These are phyloP conservation scores for Aspergillus sclerotiicarbonarius DNA, from an alignment of 495 filamentous ascomycete genomes.

Conservation along the genomic window DNA sequence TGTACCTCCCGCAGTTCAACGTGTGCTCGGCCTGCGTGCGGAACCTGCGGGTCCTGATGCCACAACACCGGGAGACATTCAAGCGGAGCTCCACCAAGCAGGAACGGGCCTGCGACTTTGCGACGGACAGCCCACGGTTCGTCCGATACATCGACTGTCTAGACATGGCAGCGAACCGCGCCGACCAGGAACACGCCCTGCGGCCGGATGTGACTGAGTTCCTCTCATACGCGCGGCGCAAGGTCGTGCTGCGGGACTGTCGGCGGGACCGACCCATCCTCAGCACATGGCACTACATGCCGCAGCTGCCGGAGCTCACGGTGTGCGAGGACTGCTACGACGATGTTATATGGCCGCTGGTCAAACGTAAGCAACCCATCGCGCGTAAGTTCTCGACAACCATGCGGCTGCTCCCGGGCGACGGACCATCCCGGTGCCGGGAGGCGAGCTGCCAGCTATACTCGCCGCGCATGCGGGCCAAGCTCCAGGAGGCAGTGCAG, in stretches of 20 bases:
- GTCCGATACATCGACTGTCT: slow-evolving; percentile 62
- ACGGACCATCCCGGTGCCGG: slow-evolving; percentile 42
- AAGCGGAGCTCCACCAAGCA: slow-evolving; percentile 26
- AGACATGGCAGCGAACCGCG: slow-evolving; percentile 51
- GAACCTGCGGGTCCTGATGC: slow-evolving; percentile 52
- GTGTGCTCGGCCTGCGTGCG: slow-evolving; percentile 54
- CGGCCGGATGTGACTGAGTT: slow-evolving; percentile 50
- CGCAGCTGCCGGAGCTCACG: slow-evolving; percentile 60
- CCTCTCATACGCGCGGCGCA: slow-evolving; percentile 48
- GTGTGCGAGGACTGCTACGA: slow-evolving; percentile 73
- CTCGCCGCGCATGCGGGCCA: slow-evolving; percentile 67
- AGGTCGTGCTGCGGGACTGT: slow-evolving; percentile 54
- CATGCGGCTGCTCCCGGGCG: slow-evolving; percentile 43
- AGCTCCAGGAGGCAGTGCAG: slow-evolving; percentile 58
- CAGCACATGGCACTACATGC: slow-evolving; percentile 61
- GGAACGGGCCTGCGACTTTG: slow-evolving; percentile 48
- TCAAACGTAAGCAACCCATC: slow-evolving; percentile 48
- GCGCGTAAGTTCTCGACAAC: slow-evolving; percentile 54
- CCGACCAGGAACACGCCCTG: slow-evolving; percentile 29
- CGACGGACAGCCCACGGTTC: slow-evolving; percentile 52
- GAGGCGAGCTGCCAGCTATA: slow-evolving; percentile 70
- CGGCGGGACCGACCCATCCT: slow-evolving; percentile 47
- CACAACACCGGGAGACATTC: slow-evolving; percentile 49
- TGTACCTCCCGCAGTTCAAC: slow-evolving; percentile 54
- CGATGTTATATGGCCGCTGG: slow-evolving; percentile 63